Base-by-base conservation (phyloP, 768 basidiomycete species). In the Suillus sp. region DNA sequence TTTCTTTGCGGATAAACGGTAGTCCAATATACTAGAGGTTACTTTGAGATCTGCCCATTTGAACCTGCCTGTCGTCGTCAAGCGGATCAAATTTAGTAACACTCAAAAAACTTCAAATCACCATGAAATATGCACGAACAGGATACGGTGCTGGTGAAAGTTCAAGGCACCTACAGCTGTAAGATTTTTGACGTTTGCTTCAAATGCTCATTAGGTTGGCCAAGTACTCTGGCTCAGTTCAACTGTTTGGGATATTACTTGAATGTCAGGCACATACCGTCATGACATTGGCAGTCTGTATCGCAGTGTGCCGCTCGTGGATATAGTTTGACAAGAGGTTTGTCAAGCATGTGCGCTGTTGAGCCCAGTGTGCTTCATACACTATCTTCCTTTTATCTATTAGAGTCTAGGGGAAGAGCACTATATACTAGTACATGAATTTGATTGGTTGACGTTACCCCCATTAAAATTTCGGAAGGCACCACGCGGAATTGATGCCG, bases 1-100 rank as follows among this genome's bases (percentile, higher is more conserved):
- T 65, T 94, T 94, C 81, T 94, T 94, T 72, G 91, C 93, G 75
- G 92, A 94, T 72, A 84, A 92, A 70, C 93, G 92, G 70, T 75
- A 74, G 62, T 58, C 53, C 25, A 38, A 9, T 40, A 48, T 25
- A 57, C 38, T 27, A 5, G 56, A 20, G 6, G 27, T 40, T 6
- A 1, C 18, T 11, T 27, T 56, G 25, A 27, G 16, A 11, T 27
- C 5, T 3, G 16, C 54, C 14, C 20, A 14, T 55, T 22, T 8
- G 50, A 50, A 7, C 34, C n/a, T 25, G n/a, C 22, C 37, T 56
- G 16, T 8, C 4, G 35, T 11, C 18, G 16, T 38, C 14, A 27
- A 56, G 25, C 16, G 13, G 34, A 22, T 55, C 22, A 16, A 22
- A 35, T 56, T 55, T 14, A n/a, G 20, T 22, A 27, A 50, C 25